Conservation (phyloP, 352 stramenopile species). For the Phytophthora pisi region DNA sequence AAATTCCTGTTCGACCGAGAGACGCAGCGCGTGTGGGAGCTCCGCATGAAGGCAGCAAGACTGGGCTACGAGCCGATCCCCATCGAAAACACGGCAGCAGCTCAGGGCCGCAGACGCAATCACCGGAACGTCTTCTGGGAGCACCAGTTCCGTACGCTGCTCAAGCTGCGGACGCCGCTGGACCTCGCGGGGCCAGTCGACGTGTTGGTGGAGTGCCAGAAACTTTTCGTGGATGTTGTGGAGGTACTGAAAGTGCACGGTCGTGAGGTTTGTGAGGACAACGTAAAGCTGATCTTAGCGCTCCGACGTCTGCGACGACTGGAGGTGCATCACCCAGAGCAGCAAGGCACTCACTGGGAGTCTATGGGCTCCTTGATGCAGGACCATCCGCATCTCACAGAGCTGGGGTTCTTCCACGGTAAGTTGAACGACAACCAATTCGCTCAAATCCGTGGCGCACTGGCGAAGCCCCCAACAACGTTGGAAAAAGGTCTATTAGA, state of each 20-base stretch:
- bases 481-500: conserved; percentile 18
- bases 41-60: conserved; percentile 26
- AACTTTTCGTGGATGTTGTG: conserved; percentile 67
- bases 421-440: conserved; percentile 58
- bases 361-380: conserved; percentile 46
- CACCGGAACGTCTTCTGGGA: conserved; percentile 60
- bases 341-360: conserved; percentile 57
- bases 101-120: conserved; percentile 40
- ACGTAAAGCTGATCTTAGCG: conserved; percentile 46
- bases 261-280: conserved; percentile 60
- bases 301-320: conserved; percentile 55
- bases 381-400: conserved; percentile 35
- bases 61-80: conserved; percentile 11
- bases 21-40: conserved; percentile 39
- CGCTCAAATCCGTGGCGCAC: conserved; percentile 37
- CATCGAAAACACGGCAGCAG: conserved; percentile 23
- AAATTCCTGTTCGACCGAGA: conserved; percentile 50
- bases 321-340: conserved; percentile 79
- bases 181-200: conserved; percentile 7
- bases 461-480: conserved; percentile 22
- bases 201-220: conserved; percentile 5
- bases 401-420: conserved; percentile 79
- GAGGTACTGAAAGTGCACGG: conserved; percentile 64
- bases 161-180: conserved; percentile 40
- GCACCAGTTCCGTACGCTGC: conserved; percentile 53